Evolutionary conservation across 1,284 basidiomycete species (phyloP), one percentile per base, ranked within the genome.

Genomic region (Austroboletus novae-zelandiae): DNA sequence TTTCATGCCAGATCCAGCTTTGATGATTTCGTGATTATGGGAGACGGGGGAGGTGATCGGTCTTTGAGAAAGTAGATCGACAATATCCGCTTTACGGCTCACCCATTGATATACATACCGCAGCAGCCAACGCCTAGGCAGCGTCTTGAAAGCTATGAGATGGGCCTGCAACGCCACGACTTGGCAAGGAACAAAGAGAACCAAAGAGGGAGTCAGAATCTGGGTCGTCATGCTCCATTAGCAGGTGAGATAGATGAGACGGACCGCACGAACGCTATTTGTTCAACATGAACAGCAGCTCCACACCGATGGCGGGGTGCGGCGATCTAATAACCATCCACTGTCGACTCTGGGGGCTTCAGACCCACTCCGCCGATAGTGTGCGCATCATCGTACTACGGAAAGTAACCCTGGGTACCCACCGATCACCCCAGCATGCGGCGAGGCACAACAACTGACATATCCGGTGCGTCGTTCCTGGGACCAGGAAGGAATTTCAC

Each of bases 61-160:
- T 48, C 47, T 42, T 54, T 35, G 8, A 35, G 43, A 45, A 36
- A 36, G 11, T 43, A 23, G 25, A 37, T 13, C 17, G 47, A 45
- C 52, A 51, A 61, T 58, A 14, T 52, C 63, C 50, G 50, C 50
- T 61, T 67, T 66, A 46, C 44, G 53, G 52, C 47, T 51, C 31
- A 43, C 57, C 32, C n/a, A 32, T 47, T 32, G 50, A 56, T 44
- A 41, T 34, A 34, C 3, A 50, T 47, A 14, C 44, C 29, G 57
- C 43, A 52, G 53, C 36, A 40, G 34, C 47, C 40, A 44, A 43
- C 35, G 42, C 46, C 39, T 43, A 42, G 43, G 42, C 36, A 44
- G 40, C 43, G n/a, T 36, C 17, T 48, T 25, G 29, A 44, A 18
- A 40, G 37, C 35, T 30, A 47, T 41, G 40, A 25, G 18, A 27